These are phyloP conservation scores for Xenoacremonium recifei DNA, from an alignment of 2,329 filamentous ascomycete genomes.

Conservation along the genomic window DNA sequence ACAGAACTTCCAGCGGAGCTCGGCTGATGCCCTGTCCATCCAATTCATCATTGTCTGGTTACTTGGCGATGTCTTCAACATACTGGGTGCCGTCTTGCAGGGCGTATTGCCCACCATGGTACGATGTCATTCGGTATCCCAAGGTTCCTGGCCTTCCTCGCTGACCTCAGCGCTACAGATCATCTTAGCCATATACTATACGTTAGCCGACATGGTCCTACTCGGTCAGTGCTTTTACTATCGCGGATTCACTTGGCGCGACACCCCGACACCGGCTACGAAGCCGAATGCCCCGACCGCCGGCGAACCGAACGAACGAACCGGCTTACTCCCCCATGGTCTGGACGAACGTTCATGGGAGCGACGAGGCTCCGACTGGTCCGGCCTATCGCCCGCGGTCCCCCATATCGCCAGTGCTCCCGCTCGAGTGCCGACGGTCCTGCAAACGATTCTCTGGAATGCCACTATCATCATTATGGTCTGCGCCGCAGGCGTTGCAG, in stretches of 20 bases:
- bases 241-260: constrained; percentile 71
- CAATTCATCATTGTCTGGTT: constrained; percentile 95
- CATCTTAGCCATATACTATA: constrained; percentile 93
- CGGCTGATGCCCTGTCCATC: constrained; percentile 83
- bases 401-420: constrained; percentile 62
- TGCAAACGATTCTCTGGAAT: constrained; percentile 71
- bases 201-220: constrained; percentile 85
- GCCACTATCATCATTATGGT: constrained; percentile 74
- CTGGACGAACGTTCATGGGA: constrained; percentile 28
- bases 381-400: constrained; percentile 74
- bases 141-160: too few relatives aligned
- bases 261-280: constrained; percentile 45
- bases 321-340: constrained; percentile 27
- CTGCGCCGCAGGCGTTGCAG: constrained; percentile 75
- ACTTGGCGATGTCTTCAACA: constrained; percentile 93
- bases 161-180: constrained; percentile 45
- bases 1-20: constrained; percentile 84
- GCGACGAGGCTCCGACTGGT: constrained; percentile 55
- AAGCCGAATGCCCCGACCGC: constrained; percentile 35
- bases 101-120: constrained; percentile 92
- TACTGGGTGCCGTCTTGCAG: constrained; percentile 86
- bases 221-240: constrained; percentile 95
- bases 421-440: constrained; percentile 45
- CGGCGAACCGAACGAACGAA: constrained; percentile 50
- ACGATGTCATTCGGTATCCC: too few relatives aligned